Conservation (phyloP, 2,329 filamentous ascomycete species). For the Colletotrichum sp. region DNA sequence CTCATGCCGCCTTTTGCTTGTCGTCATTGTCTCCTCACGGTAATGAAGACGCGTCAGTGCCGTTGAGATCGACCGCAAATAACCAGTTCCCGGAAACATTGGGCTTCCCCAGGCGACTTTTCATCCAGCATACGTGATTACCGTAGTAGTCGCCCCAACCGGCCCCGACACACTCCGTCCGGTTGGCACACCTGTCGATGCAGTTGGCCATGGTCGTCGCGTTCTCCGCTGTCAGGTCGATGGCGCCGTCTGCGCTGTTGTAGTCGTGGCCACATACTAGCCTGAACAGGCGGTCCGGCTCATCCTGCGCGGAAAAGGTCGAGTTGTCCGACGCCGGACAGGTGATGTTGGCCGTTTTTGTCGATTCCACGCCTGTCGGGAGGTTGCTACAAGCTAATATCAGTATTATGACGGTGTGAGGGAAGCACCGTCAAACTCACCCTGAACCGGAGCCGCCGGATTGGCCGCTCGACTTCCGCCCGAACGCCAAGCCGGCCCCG, state of each 20-base stretch:
- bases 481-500: slow-evolving; percentile 26
- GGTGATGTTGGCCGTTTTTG: slow-evolving; percentile 12
- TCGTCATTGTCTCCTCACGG: neutral
- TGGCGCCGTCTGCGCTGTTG: slow-evolving; percentile 18
- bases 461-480: neutral
- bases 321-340: slow-evolving; percentile 22
- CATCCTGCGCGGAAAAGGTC: slow-evolving; percentile 7
- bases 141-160: slow-evolving; percentile 25
- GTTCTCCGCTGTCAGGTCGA: slow-evolving; percentile 15
- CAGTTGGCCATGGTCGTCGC: slow-evolving; percentile 24
- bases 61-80: slow-evolving; percentile 12
- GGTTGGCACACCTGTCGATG: slow-evolving; percentile 26
- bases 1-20: neutral
- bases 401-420: neutral
- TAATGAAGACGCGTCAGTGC: neutral
- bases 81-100: slow-evolving; percentile 12
- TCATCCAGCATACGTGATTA: slow-evolving; percentile 25
- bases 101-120: slow-evolving; percentile 20
- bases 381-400: neutral
- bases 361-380: neutral
- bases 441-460: neutral
- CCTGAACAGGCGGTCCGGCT: slow-evolving; percentile 10
- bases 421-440: neutral
- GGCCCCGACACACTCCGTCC: slow-evolving; percentile 22
- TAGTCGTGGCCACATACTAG: slow-evolving; percentile 25